phyloP scores from a whole-genome alignment of 805 yeast genomes.

The Yamadazyma insecticola region DNA sequence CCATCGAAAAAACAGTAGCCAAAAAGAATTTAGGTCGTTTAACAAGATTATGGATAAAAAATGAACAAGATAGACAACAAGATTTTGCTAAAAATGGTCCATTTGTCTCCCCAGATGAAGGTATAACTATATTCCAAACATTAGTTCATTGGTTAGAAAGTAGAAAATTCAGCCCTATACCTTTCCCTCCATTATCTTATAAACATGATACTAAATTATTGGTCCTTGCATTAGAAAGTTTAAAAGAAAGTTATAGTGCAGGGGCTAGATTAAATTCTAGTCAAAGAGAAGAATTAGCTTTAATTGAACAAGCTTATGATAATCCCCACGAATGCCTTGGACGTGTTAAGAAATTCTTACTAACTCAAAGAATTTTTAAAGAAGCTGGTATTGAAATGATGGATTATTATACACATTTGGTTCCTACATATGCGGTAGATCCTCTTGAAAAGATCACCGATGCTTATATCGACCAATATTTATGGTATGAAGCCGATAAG shows the following conservation, averaged over 20 bases:
- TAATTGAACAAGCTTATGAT: constrained; percentile 95
- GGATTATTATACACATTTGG: constrained; percentile 80
- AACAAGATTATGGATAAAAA: constrained; percentile 87
- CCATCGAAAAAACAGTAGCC: constrained; percentile 91
- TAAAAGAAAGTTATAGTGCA: constrained; percentile 69
- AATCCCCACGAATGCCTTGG: constrained; percentile 91
- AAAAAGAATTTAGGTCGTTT: constrained; percentile 89
- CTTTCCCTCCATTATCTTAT: constrained; percentile 89
- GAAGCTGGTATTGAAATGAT: constrained; percentile 85
- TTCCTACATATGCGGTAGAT: constrained; percentile 84
- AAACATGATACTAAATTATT: constrained; percentile 90
- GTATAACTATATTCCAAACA: constrained; percentile 78
- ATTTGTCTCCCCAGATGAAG: constrained; percentile 78
- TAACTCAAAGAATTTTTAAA: constrained; percentile 89
- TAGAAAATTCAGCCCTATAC: constrained; percentile 78
- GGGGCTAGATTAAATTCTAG: constrained; percentile 75
- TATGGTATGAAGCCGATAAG: constrained; percentile 94
- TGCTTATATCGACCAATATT: constrained; percentile 90
- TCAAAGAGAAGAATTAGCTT: constrained; percentile 88
- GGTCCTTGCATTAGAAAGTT: constrained; percentile 81
- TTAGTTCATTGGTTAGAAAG: constrained; percentile 91
- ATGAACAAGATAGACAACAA: constrained; percentile 86
- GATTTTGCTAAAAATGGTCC: constrained; percentile 83
- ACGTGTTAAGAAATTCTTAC: constrained; percentile 72
- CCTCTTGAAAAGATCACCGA: constrained; percentile 95